Base-by-base conservation (phyloP, 108 stramenopile species). In the Seminavis robusta region DNA sequence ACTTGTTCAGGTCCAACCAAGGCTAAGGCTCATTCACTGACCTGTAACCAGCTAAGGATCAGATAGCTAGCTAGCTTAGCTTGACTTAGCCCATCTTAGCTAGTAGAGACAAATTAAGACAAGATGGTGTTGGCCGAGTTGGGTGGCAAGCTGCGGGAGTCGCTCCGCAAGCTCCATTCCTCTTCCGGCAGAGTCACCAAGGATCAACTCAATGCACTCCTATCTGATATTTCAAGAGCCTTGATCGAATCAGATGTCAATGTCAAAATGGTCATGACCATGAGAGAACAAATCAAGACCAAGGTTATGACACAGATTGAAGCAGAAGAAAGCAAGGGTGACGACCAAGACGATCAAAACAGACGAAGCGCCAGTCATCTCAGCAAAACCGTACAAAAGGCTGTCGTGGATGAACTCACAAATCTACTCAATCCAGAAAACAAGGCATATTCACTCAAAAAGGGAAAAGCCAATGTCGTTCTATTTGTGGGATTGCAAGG, bases 401-500 rank as follows among this genome's bases (percentile, higher is more conserved):
- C 92, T 13, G 95, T 98, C 17, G 70, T 94, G 23, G 94, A 97
- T 31, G 95, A 95, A 53, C 71, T 98, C 10, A 88, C 87, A 16
- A 31, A 50, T 37, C 71, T 98, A 56, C 77, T 98, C 31, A 63
- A 83, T 24, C 83, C 90, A 2, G 48, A 21, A 11, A 30, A 28
- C 37, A 81, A 86, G 43, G 72, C 86, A 2, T 91, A 90, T 79
- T 45, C 51, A 20, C 74, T 94, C 72, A 87, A 81, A 61, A 86
- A 90, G 31, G 85, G 83, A 48, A 89, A 88, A 59, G 65, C 94
- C 60, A 97, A 98, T 71, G 91, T 98, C 3, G 77, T 98, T 40
- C 73, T 98, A 66, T 98, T 98, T 62, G 96, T 98, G 13, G 98
- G 98, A 30, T 65, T 98, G 23, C 98, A 98, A 67, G 98, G 98